These are phyloP conservation scores for Bipolaris zeicola DNA, from an alignment of 2,329 filamentous ascomycete genomes.

Conservation along the genomic window DNA sequence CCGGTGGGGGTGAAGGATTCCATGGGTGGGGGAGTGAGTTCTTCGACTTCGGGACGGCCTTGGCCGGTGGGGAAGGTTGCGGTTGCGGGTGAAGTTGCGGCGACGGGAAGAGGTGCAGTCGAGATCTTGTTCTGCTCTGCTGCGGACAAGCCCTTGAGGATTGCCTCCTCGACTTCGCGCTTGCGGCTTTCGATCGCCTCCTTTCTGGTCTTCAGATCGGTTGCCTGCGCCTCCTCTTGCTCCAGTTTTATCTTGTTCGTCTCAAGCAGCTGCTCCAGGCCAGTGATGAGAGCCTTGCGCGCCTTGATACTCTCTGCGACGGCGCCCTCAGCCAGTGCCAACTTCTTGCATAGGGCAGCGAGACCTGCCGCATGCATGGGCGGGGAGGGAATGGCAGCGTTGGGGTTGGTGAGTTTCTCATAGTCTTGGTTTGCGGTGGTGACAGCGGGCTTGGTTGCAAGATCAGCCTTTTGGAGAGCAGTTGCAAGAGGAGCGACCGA, in stretches of 20 bases:
- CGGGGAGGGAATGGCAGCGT: conserved; percentile 71
- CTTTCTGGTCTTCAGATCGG: conserved; percentile 69
- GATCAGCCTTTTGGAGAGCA: conserved; percentile 72
- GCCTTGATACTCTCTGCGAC: conserved; percentile 90
- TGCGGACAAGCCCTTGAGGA: conserved; percentile 79
- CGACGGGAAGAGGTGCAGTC: conserved; percentile 44
- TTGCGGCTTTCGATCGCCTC: conserved; percentile 79
- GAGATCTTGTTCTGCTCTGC: conserved; percentile 58
- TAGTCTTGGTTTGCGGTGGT: conserved; percentile 80
- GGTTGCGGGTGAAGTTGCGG: conserved; percentile 21
- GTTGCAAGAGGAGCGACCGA: conserved; percentile 77
- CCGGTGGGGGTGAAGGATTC: conserved; percentile 60
- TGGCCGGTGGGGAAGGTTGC: conserved; percentile 45
- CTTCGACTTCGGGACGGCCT: conserved; percentile 81
- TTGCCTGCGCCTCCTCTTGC: conserved; percentile 70
- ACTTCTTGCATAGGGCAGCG: conserved; percentile 83
- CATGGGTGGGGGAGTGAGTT: conserved; percentile 78
- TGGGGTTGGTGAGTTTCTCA: conserved; percentile 77
- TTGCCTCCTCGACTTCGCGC: conserved; percentile 85
- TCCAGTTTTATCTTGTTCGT: conserved; percentile 72
- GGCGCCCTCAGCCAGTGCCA: conserved; percentile 86
- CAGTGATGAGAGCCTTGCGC: conserved; percentile 75
- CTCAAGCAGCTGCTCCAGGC: conserved; percentile 80
- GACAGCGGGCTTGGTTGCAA: conserved; percentile 69
- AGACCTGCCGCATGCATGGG: conserved; percentile 91